Base-by-base conservation (phyloP, 78 protist genomes). In the Monosiga brevicollis region DNA sequence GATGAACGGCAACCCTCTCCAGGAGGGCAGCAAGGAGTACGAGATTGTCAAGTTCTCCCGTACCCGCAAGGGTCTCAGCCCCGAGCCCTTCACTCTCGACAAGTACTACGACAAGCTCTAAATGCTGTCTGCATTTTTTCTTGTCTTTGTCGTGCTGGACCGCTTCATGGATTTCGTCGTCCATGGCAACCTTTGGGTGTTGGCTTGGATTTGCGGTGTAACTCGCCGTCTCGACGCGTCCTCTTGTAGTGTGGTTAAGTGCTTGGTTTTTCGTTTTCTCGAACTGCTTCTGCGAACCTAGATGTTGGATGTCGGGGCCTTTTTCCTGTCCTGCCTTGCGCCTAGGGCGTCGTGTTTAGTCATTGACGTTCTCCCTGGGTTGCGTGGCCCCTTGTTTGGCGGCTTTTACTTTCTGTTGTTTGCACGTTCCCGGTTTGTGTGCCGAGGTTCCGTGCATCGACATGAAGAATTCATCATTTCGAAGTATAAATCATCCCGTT, bases 31-130 rank as follows among this genome's bases (percentile, higher is more conserved):
- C 62, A 86, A 81, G 86, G 80, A 86, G 41, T 42, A 84, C 54
- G 88, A 91, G 49, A 62, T 87, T 42, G 88, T 94, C 83, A 1
- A 26, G 39, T 78, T 37, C 36, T 87, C 84, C 80, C 93, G 99
- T 42, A 86, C 87, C 89, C 94, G 99, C 83, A 98, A 98, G 95
- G 99, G 97, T 40, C 88, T 97, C 78, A 84, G 86, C 85, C 93
- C 74, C 77, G 94, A 77, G 34, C 54, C 94, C 55, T 84, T 84
- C 79, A 23, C 6, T 37, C 71, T 76, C 55, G 78, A 55, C 29
- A 24, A 75, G 71, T 82, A 82, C 79, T 71, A 43, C 29, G 78
- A 43, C 71, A 62, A 34, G 34, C 73, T 82, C 54, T 71, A 43
- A 71, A 77, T 26, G 1, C 20, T 22, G 1, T 34, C 39, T 32